Percentiles rank a stretch among this genome's conserved stretches.
These are phyloP conservation scores for Cadophora malorum DNA, from an alignment of 2,329 filamentous ascomycete species.

Conservation along the genomic window DNA sequence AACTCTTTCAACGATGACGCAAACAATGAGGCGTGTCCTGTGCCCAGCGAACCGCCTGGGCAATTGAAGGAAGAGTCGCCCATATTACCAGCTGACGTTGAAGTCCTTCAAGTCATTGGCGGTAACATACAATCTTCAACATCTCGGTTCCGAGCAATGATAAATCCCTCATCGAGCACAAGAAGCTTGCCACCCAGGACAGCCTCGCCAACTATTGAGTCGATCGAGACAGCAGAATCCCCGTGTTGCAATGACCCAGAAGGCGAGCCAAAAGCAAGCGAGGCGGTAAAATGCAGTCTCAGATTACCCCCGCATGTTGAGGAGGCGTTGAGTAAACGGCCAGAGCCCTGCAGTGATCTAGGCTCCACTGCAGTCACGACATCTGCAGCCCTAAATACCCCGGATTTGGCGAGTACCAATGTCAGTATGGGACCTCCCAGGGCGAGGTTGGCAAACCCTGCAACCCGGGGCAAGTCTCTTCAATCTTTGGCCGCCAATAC, in stretches of 20 bases:
- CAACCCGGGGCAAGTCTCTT: slow-evolving; percentile 40
- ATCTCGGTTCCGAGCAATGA: slow-evolving; percentile 29
- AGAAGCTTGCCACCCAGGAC: not conserved
- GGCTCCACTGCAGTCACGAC: slow-evolving; percentile 6
- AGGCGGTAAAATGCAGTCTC: slow-evolving; percentile 25
- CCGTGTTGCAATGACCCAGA: not conserved
- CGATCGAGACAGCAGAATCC: not conserved
- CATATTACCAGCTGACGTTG: not conserved
- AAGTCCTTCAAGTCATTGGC: slow-evolving; percentile 5
- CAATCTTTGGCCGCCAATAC: slow-evolving; percentile 36
- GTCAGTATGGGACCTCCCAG: slow-evolving; percentile 20
- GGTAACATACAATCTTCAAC: slow-evolving; percentile 26
- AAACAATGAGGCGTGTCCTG: too few species aligned
- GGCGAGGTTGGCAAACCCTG: slow-evolving; percentile 38
- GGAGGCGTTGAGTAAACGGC: not conserved
- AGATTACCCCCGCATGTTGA: slow-evolving; percentile 7
- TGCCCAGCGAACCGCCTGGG: not conserved
- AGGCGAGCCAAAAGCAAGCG: slow-evolving; percentile 16
- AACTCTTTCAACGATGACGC: too few species aligned
- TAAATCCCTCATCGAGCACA: slow-evolving; percentile 23
- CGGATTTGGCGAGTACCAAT: not conserved
- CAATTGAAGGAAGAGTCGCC: not conserved
- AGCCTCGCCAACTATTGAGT: not conserved
- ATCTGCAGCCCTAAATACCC: slow-evolving; percentile 11
- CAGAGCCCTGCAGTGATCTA: not conserved